phyloP scores from a whole-genome alignment of 2,329 filamentous ascomycete species.

The Talaromyces sp. region DNA sequence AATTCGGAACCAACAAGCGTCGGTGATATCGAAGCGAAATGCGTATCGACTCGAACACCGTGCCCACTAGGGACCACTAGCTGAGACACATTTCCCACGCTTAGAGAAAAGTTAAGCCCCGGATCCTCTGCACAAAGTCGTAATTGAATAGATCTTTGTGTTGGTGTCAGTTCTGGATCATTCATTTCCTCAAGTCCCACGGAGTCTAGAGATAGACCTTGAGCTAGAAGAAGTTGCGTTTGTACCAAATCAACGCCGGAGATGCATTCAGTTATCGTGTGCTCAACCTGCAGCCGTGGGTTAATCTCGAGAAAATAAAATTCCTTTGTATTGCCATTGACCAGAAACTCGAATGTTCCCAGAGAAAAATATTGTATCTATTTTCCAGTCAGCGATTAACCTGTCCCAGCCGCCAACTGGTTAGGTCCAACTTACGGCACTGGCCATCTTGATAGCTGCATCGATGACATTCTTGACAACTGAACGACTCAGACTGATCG shows the following conservation, averaged over 20 bases:
- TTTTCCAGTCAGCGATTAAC: neutral
- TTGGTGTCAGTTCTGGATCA: slow-evolving; percentile 30
- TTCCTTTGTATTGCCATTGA: slow-evolving; percentile 44
- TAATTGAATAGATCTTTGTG: slow-evolving; percentile 48
- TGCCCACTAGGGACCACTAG: slow-evolving; percentile 54
- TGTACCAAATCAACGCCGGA: slow-evolving; percentile 51
- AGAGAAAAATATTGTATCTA: slow-evolving; percentile 53
- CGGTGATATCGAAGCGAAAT: slow-evolving; percentile 40
- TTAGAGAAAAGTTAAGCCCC: slow-evolving; percentile 49
- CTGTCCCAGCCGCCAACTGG: slow-evolving; percentile 12
- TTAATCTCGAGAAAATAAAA: slow-evolving; percentile 60
- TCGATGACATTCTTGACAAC: slow-evolving; percentile 48
- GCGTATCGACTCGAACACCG: slow-evolving; percentile 54
- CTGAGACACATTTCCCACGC: slow-evolving; percentile 54
- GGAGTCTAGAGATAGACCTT: slow-evolving; percentile 40
- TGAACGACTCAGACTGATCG: slow-evolving; percentile 41
- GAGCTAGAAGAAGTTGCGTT: slow-evolving; percentile 49
- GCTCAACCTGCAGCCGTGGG: slow-evolving; percentile 57
- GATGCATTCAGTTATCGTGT: slow-evolving; percentile 56
- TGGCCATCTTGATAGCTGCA: slow-evolving; percentile 50
- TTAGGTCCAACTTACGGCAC: slow-evolving; percentile 26
- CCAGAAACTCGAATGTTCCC: slow-evolving; percentile 61
- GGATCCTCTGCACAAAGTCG: slow-evolving; percentile 55
- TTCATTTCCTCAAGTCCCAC: slow-evolving; percentile 23
- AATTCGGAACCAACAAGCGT: slow-evolving; percentile 51